Base-by-base conservation (phyloP, 1,284 basidiomycete species). In the Clitocybe nebularis region DNA sequence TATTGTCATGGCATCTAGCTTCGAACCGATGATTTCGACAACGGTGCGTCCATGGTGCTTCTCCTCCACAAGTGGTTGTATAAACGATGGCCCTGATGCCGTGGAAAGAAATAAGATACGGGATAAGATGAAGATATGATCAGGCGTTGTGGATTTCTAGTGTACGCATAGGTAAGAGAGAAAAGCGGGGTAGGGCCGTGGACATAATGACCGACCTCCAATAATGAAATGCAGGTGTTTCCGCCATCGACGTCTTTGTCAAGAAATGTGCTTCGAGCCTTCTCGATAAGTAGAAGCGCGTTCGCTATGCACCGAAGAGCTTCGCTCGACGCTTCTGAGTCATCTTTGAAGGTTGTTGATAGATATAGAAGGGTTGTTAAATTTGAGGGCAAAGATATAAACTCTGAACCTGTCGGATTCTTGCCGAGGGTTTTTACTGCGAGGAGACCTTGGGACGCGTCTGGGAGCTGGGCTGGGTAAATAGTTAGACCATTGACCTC, bases 381-480 rank as follows among this genome's bases (percentile, higher is more conserved):
- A 54, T 79, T 83, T 11, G 65, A 52, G 3, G 73, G 51, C 2
- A 66, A 68, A 7, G 79, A 74, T 17, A 93, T 71, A 32, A 80
- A 67, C 41, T 72, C 65, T 6, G 90, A 89, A 9, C 84, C 87
- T 4, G 77, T 66, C 0, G 78, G 79, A 44, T 82, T 76, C 54
- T 84, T 81, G 14, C 85, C 87, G 2, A 93, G 71, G 2, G 74
- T 78, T 63, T 93, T 93, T 48, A 93, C 59, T 0, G 86, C 80
- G 24, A 78, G 67, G 1, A 93, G 66, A 11, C 86, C 88, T 20
- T 67, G 71, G 1, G 74, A 65, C 24, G 75, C 72, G 58, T 88
- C 87, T 79, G 46, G 11, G 37, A 48, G 46, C 24, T 35, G 36
- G 48, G 26, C 44, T 37, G 32, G 21, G 25, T 39, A 30, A 33